Percentiles rank a stretch among this genome's conserved stretches.
Conservation (phyloP, 148 eudicot species). For the Fagopyrum homotropicum region DNA sequence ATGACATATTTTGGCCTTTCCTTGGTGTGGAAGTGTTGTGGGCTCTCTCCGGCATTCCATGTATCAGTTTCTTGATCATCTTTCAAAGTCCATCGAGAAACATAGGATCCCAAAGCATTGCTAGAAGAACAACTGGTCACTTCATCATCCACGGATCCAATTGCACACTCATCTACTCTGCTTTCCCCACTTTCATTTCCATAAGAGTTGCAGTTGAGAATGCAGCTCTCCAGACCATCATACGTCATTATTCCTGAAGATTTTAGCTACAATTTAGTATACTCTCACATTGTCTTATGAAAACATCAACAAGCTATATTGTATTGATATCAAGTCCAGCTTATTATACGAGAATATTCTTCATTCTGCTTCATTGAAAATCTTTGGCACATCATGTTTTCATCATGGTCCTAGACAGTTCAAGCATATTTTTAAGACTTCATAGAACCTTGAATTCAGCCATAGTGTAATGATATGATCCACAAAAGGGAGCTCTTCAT, state of each 20-base stretch:
- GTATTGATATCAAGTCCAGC: not conserved
- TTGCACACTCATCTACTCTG: conserved; percentile 38
- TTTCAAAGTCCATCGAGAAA: conserved; percentile 50
- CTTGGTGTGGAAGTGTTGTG: conserved; percentile 33
- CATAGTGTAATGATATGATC: not conserved
- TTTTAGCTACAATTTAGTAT: not conserved
- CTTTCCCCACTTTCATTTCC: conserved; percentile 39
- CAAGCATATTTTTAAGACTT: not conserved
- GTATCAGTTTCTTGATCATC: conserved; percentile 46
- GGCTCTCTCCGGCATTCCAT: conserved; percentile 42
- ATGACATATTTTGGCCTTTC: conserved; percentile 32
- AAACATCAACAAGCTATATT: not conserved
- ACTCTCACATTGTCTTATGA: not conserved
- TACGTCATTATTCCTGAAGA: conserved; percentile 71
- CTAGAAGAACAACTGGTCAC: conserved; percentile 78
- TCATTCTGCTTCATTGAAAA: not conserved
- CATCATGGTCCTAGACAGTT: not conserved
- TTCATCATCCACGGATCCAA: conserved; percentile 52
- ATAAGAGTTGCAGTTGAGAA: conserved; percentile 44
- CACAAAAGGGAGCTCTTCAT: not conserved
- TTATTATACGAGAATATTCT: not conserved
- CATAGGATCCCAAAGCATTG: conserved; percentile 53
- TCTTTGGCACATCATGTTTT: not conserved
- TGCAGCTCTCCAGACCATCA: conserved; percentile 86
- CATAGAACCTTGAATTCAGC: not conserved